A percentile compares a stretch with the other conserved stretches of the same genome.
These are phyloP conservation scores for Calamus simplicifolius DNA, from an alignment of 176 grass and related monocot species.

Conservation along the genomic window DNA sequence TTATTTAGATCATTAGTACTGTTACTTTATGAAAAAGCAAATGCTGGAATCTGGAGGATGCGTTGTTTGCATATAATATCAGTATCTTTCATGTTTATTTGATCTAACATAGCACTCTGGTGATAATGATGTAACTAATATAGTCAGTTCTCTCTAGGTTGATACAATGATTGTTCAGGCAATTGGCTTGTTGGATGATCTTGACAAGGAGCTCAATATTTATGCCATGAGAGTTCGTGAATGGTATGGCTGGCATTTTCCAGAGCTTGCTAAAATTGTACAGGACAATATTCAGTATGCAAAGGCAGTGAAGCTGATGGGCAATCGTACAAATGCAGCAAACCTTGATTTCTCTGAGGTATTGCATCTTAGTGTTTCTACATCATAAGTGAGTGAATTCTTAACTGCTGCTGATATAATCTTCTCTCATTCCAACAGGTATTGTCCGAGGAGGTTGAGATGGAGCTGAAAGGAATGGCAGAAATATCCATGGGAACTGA, in stretches of 20 bases:
- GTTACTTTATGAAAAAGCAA: too few relatives aligned
- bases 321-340: constrained; percentile 49
- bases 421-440: constrained; percentile 36
- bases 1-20: too few relatives aligned
- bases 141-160: constrained; percentile 31
- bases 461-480: constrained; percentile 60
- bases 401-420: not conserved
- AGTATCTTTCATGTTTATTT: too few relatives aligned
- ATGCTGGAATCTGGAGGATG: too few relatives aligned
- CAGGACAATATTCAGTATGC: constrained; percentile 89
- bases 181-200: constrained; percentile 90
- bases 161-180: constrained; percentile 99
- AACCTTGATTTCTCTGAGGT: constrained; percentile 86
- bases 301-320: constrained; percentile 82
- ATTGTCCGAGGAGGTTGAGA: constrained; percentile 69
- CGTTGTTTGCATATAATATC: too few relatives aligned
- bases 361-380: not conserved
- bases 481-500: constrained; percentile 96
- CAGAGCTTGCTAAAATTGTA: constrained; percentile 83
- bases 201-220: constrained; percentile 92
- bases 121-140: too few relatives aligned
- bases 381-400: too few relatives aligned
- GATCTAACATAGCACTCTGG: too few relatives aligned
- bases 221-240: constrained; percentile 95
- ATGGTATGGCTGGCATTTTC: constrained; percentile 99